These are phyloP conservation scores for Botrytis pseudocinerea DNA, from an alignment of 2,329 filamentous ascomycete species.

Conservation along the genomic window DNA sequence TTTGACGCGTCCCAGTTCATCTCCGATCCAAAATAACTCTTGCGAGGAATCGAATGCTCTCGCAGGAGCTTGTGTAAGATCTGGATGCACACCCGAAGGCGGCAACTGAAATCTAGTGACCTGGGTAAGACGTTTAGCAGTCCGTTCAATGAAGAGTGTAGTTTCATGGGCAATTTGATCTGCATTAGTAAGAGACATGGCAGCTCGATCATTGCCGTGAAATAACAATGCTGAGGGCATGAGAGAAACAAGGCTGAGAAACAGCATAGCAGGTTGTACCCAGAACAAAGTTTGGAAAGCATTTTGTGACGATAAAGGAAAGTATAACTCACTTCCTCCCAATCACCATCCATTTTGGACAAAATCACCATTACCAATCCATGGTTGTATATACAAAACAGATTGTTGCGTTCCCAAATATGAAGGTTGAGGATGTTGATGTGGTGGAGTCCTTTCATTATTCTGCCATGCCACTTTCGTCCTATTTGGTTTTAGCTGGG, in stretches of 20 bases:
- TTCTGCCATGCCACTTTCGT: conserved; percentile 18
- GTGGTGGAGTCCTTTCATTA: conserved; percentile 12
- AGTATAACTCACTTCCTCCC: conserved; percentile 60
- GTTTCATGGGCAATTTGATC: conserved; percentile 9
- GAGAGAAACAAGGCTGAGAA: conserved; percentile 15
- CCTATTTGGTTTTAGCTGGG: conserved; percentile 5
- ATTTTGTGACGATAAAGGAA: conserved; percentile 10
- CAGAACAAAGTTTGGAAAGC: background rate
- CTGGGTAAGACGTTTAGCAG: conserved; percentile 49
- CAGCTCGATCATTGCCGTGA: background rate
- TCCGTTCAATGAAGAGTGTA: background rate
- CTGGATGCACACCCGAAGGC: conserved; percentile 68
- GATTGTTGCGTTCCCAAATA: conserved; percentile 5
- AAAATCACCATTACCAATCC: conserved; percentile 17
- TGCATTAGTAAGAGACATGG: background rate
- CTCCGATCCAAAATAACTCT: conserved; percentile 91
- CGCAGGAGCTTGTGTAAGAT: conserved; percentile 71
- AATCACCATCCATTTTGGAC: conserved; percentile 62
- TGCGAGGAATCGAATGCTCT: conserved; percentile 87
- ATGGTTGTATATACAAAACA: conserved; percentile 23
- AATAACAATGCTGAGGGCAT: conserved; percentile 14
- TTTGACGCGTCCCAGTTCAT: conserved; percentile 80
- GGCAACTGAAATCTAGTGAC: conserved; percentile 81
- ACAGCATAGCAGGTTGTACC: background rate
- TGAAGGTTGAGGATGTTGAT: conserved; percentile 3